Base-by-base conservation (phyloP, 306 rosid species). In the Rosa lucieae region DNA sequence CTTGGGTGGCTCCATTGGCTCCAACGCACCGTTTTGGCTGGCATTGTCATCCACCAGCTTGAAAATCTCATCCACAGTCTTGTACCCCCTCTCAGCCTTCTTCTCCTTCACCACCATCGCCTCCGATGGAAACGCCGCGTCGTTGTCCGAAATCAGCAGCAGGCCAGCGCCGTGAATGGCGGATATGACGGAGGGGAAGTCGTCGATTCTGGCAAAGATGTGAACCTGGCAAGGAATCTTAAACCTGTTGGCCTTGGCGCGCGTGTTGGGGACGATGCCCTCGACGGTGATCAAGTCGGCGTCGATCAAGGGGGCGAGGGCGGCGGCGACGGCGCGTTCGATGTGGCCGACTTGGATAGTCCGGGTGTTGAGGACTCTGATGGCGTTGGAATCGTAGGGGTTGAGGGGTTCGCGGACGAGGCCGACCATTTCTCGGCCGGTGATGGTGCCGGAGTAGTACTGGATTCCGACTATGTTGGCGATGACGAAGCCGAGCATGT, bases 381-480 rank as follows among this genome's bases (percentile, higher is more conserved):
- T 91, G 81, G 98, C 95, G 89, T 91, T 85, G 0, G 88, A 4
- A 47, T 91, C 97, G 85, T 83, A 48, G 0, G 84, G 80, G 58
- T 93, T 91, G 49, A 82, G 84, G 11, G 97, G 92, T n/a, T 93
- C 97, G 1, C 98, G 92, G 20, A 87, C 77, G 0, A 93, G 84
- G 62, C 90, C 93, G 69, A 91, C 93, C 87, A 91, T 82, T 63
- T 87, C 90, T 6, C 93, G 90, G 76, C 94, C 94, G 72, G 67
- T 86, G 77, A 93, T 76, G 10, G 70, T 82, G 82, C 88, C 93
- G 23, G 87, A 35, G 79, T 88, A 85, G 93, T 88, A 37, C 7
- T 80, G 80, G 12, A 82, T 4, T 7, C 97, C 98, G 7, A 91
- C 98, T 39, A 93, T 87, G 87, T 86, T 76, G 78, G 97, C 89